Evolutionary conservation across 2,329 filamentous ascomycete species (phyloP), one percentile per base, ranked within the genome.

Genomic region (Venturia nashicola): DNA sequence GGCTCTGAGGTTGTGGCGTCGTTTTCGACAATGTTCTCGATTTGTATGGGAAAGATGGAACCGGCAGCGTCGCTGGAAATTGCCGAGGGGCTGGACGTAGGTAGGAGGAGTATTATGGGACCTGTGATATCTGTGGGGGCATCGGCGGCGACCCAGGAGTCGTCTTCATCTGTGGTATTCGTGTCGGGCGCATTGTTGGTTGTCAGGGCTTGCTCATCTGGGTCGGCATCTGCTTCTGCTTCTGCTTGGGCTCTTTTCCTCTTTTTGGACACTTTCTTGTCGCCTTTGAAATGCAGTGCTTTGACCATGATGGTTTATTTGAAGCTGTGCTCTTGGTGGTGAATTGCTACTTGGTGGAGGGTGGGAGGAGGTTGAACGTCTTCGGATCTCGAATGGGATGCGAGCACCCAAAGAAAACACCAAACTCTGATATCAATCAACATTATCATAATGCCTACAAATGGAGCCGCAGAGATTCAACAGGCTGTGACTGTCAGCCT

Each of bases 281-380:
- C 94, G 80, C 94, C 94, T 78, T 99, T 99, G 82, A 99, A 99
- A 60, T 86, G 82, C 65, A 99, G 83, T 59, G 93, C 87, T 75
- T 96, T 97, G 69, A 96, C 87, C 89, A 94, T 94, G 66, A 68
- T 76, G 69, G 8, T 32, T 64, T 23, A 6, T 20, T 42, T 32
- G 43, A n/a, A 20, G 42, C 12, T 18, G 42, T 43, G 42, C 11
- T 48, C 23, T 42, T 60, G 36, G 40, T 42, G 34, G 20, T 16
- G 9, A 23, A 9, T 16, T 36, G n/a, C 6, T 39, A 32, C 36
- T 54, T n/a, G 14, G 16, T 36, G 8, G 20, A 62, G 18, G 14
- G 65, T 18, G 63, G 1, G 14, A 16, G 34, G 32, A 55, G 20
- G 42, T 61, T 44, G 54, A 14, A 59, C 5, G 18, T 40, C 20